Evolutionary conservation across 306 rosid genomes (phyloP), one percentile per base, ranked within the genome.

Genomic region (Benincasa hispida): DNA sequence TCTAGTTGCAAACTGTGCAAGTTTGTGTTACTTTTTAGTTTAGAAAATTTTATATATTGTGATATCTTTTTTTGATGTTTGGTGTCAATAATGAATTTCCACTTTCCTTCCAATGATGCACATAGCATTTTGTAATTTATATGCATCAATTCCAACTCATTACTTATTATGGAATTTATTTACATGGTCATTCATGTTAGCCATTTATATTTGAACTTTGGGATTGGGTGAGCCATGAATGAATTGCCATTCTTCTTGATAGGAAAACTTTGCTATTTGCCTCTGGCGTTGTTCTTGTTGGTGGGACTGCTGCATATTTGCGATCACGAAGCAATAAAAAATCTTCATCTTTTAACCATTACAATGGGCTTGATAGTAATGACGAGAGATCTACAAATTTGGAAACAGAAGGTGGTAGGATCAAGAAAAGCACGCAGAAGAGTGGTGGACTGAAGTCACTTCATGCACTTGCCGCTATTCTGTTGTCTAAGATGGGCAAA

Each of bases 181-280:
- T 45, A 72, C 59, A 48, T 50, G 17, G 41, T 18, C 76, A 27
- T 17, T 25, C 34, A 34, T 70, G 4, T 15, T 42, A 70, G 35
- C 61, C 76, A 72, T 30, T 72, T 50, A 5, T 51, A 50, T 72
- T 72, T 2, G 15, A 47, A 72, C n/a, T 78, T 72, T 25, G 21
- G 61, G 5, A 70, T 30, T 67, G 45, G 48, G 55, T 39, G 50
- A 6, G 17, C 63, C 21, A 67, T 42, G 54, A 61, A 79, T 82
- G 25, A 50, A 74, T 34, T 75, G 22, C 65, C 61, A 22, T 27
- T 8, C 45, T 79, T 42, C 68, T 58, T 55, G 73, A 22, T 90
- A 95, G 99, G 89, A 95, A 85, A 90, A 79, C 92, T 72, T 80
- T 95, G 76, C 86, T 95, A 37, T 87, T 95, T 80, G 96, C 98